phyloP scores from a whole-genome alignment of 768 basidiomycete genomes.

The Flagelloscypha sp. region DNA sequence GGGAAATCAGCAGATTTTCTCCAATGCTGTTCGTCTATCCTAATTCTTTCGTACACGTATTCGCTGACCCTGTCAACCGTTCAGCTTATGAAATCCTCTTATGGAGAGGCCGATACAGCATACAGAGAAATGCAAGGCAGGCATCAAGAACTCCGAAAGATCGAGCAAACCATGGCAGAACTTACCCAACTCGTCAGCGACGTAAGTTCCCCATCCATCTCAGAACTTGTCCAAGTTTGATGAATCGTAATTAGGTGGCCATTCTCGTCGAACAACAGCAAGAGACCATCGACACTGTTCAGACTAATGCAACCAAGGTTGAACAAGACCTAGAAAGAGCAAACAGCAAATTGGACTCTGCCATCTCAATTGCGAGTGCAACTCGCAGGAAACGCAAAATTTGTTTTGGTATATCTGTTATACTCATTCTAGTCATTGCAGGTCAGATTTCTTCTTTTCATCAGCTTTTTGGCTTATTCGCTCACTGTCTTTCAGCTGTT shows the following conservation, averaged over 20 bases:
- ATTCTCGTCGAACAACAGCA: slow-evolving; percentile 55
- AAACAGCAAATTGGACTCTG: slow-evolving; percentile 51
- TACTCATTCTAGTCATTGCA: slow-evolving; percentile 39
- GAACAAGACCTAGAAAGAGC: slow-evolving; percentile 70
- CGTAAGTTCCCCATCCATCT: slow-evolving; percentile 25
- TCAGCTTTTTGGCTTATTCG: no score
- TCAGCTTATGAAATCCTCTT: slow-evolving; percentile 75
- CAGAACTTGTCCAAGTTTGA: not conserved
- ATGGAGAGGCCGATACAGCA: slow-evolving; percentile 53
- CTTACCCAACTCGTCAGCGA: slow-evolving; percentile 65
- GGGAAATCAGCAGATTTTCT: slow-evolving; percentile 41
- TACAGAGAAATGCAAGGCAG: slow-evolving; percentile 66
- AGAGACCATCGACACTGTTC: slow-evolving; percentile 45
- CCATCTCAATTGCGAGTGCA: slow-evolving; percentile 30
- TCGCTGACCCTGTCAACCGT: slow-evolving; percentile 37
- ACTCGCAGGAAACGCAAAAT: slow-evolving; percentile 66
- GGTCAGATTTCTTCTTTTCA: no score
- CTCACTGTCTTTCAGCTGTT: no score
- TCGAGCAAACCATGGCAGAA: slow-evolving; percentile 61
- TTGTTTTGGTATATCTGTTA: slow-evolving; percentile 44
- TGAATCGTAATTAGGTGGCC: slow-evolving; percentile 51
- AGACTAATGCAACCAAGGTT: slow-evolving; percentile 40
- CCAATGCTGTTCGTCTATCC: slow-evolving; percentile 40
- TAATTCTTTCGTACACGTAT: not conserved
- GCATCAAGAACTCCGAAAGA: slow-evolving; percentile 60